Base-by-base conservation (phyloP, 2,329 filamentous ascomycete genomes). In the Xylaria hypoxylon region DNA sequence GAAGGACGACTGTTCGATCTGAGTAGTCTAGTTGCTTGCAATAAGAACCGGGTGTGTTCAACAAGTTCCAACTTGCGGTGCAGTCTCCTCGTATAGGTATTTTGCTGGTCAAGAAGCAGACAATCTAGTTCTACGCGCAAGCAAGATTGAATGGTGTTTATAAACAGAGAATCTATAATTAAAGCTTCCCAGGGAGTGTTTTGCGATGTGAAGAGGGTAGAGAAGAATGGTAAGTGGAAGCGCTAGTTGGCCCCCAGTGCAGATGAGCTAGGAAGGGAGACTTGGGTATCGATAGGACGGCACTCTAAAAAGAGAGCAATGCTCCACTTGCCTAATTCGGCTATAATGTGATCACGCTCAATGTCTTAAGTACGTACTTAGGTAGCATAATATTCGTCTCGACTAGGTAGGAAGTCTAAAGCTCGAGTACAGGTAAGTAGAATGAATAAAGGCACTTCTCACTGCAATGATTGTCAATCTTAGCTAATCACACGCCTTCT, bases 261-360 rank as follows among this genome's bases (percentile, higher is more conserved):
- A 38, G 11, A 38, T 11, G 15, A 38, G 35, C 15, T 55, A 42
- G 28, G 50, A 28, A 53, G 52, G 52, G 52, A 55, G 22, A 42
- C 35, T 17, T 35, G 15, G 50, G 35, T 55, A 55, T 55, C 52
- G 52, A 42, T 55, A 52, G 48, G 24, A 44, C 6, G 42, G 35
- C 13, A 38, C 51, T 57, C 26, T 65, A 60, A 55, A 56, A 47
- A 35, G 33, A 44, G 35, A 55, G 33, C 22, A 11, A 10, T n/a
- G 44, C 62, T 48, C 63, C 63, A 65, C 63, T 57, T 65, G 35
- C 63, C 63, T 62, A 47, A 57, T 57, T 40, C 8, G 58, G 63
- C 13, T 62, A 65, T 62, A 57, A 52, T 52, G 13, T 10, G 35
- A 15, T 38, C 35, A 38, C 15, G 35, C 35, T 11, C 10, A 31